Base-by-base conservation (phyloP, 2,329 filamentous ascomycete species). In the Aureobasidium sp. region DNA sequence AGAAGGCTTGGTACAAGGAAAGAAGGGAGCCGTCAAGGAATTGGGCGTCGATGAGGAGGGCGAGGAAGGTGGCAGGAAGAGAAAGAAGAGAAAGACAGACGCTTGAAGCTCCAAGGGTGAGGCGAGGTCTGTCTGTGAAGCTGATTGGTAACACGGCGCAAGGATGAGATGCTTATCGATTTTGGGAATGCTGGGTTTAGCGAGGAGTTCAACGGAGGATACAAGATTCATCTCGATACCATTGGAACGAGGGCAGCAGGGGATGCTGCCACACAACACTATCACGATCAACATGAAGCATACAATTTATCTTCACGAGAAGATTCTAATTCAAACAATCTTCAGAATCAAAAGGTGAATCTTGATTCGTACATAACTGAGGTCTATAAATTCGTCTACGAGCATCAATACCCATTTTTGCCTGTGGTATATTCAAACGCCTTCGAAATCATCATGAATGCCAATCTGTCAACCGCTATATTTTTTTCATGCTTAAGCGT, bases 11-110 rank as follows among this genome's bases (percentile, higher is more conserved):
- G 81, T 82, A 72, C 78, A 78, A 52, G 68, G 64, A 17, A 67
- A 68, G 53, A 67, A 67, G 79, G 83, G 73, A 78, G 61, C 67
- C 37, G 69, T 72, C 65, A 67, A 63, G 77, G 84, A 85, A 63
- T 84, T 91, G 67, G 82, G 85, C 68, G 84, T 77, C 59, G 86
- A 88, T 71, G 70, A 70, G 53, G 71, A 69, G 50, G 70, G 69
- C 27, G 55, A 47, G 4, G 55, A 59, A 24, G 69, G 68, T 59
- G 68, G 68, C 57, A 71, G 69, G 60, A 70, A 71, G 63, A 72
- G 66, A 66, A 67, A 66, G 66, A 67, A 69, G 64, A 70, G 66
- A 62, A 70, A 69, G 66, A 70, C 68, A 27, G 69, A 71, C 61
- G 62, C 57, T 13, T 60, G 36, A 29, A 55, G 13, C 34, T 34